phyloP scores from a whole-genome alignment of 2,329 filamentous ascomycete genomes.

The Hymenoscyphus salicellus region DNA sequence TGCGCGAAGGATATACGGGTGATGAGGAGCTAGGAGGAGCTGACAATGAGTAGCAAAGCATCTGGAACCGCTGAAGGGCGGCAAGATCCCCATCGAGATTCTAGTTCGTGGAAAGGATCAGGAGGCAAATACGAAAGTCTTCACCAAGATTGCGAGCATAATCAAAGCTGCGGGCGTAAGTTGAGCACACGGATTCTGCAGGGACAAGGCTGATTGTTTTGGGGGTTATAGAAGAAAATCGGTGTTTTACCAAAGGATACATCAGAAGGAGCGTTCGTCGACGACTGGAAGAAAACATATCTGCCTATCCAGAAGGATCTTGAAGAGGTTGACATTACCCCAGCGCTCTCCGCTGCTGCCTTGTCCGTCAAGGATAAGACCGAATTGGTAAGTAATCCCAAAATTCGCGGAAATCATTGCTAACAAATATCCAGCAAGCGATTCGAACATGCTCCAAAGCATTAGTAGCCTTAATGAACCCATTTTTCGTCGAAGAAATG shows the following conservation, averaged over 20 bases:
- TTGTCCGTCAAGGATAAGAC: slow-evolving; percentile 93
- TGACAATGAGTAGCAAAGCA: slow-evolving; percentile 70
- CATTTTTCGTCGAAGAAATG: slow-evolving; percentile 98
- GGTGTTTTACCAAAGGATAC: slow-evolving; percentile 82
- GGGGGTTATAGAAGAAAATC: slow-evolving; percentile 69
- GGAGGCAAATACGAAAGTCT: slow-evolving; percentile 86
- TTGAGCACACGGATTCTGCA: slow-evolving; percentile 27
- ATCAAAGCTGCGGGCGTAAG: slow-evolving; percentile 85
- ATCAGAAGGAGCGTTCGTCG: slow-evolving; percentile 82
- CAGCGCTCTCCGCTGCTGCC: slow-evolving; percentile 76
- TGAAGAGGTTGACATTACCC: slow-evolving; percentile 82
- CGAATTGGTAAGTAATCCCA: slow-evolving; percentile 59
- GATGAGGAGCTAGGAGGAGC: slow-evolving; percentile 18
- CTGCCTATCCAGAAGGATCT: slow-evolving; percentile 76
- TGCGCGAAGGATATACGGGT: background rate
- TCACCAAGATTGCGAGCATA: slow-evolving; percentile 75
- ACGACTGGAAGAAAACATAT: slow-evolving; percentile 90
- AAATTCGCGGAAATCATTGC: background rate
- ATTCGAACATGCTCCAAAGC: slow-evolving; percentile 94
- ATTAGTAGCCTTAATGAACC: slow-evolving; percentile 89
- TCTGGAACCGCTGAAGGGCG: slow-evolving; percentile 84
- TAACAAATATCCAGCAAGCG: slow-evolving; percentile 54
- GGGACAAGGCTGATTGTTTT: slow-evolving; percentile 16
- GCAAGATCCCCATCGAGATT: slow-evolving; percentile 89
- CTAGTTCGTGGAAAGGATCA: slow-evolving; percentile 88